Conservation (phyloP, 2,329 filamentous ascomycete species). For the Cladophialophora immunda region DNA sequence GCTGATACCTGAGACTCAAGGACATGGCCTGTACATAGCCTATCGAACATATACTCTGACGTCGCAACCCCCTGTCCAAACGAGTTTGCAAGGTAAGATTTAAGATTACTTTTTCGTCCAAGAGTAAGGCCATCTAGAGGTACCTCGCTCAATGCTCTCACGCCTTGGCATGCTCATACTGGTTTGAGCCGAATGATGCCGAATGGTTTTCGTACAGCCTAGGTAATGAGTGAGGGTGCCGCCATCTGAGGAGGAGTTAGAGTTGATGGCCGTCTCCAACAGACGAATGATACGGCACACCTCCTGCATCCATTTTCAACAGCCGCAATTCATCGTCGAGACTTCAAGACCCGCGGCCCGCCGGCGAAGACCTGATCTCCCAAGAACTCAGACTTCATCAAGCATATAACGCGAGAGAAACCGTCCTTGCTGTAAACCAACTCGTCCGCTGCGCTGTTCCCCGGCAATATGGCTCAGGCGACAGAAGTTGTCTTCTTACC, state of each 20-base stretch:
- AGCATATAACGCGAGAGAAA: background rate
- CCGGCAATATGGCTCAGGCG: conserved; percentile 22
- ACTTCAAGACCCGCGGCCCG: background rate
- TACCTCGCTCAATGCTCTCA: no score
- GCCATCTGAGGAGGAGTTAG: background rate
- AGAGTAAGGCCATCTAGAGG: background rate
- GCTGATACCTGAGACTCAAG: no score
- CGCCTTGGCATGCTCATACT: no score
- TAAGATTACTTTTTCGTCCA: background rate
- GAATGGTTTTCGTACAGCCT: background rate
- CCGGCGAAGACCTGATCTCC: background rate
- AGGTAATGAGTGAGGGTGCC: no score
- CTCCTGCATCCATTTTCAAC: background rate
- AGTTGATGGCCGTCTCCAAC: background rate
- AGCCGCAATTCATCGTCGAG: background rate
- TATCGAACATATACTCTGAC: no score
- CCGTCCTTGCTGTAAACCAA: background rate
- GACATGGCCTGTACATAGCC: no score
- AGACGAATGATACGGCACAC: background rate
- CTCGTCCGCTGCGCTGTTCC: background rate
- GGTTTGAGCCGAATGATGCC: background rate
- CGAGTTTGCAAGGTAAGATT: no score
- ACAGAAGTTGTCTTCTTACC: conserved; percentile 32
- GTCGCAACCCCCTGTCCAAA: no score
- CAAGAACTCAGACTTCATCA: background rate